Base-by-base conservation (phyloP, 768 basidiomycete species). In the Suillus discolor region DNA sequence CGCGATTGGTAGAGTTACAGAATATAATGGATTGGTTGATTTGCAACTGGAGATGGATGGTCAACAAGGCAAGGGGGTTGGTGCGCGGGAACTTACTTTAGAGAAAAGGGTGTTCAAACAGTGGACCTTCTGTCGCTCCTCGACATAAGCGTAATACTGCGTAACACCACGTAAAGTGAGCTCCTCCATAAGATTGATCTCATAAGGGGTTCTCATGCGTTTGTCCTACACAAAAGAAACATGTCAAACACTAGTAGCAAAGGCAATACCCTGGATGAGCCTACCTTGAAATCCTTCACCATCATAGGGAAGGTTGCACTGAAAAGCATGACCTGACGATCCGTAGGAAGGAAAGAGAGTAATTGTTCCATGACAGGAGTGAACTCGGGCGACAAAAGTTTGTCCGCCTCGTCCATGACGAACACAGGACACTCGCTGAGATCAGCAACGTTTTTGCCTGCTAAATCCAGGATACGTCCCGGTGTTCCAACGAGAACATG, bases 11-110 rank as follows among this genome's bases (percentile, higher is more conserved):
- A 69, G 97, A 98, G 85, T 99, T 99, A 82, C 97, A 99, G 82
- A 99, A 99, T 76, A 99, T 99, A 81, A 99, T 99, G 66, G 97
- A 98, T 82, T 99, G 97, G 81, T 99, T 99, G 84, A 99, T 99
- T 96, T 99, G 97, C 61, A 99, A 88, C 94, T 98, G 75, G 18
- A 15, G 44, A 65, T 57, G 49, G 23, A 23, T 69, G 38, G 67
- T 66, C 57, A 61, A 65, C 36, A 15, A 41, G 18, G 13, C 55
- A 44, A 53, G 31, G 31, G 41, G 62, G 16, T 28, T 38, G 20
- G 9, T 9, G 41, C 42, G 55, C 34, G 66, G 23, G 25, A 39
- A 44, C 62, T 28, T 57, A 95, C 96, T 86, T 98, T 98, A 73
- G 95, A 97, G 86, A 99, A 99, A 70, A 99, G 89, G 67, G 97